Evolutionary conservation across 148 eudicot genomes (phyloP), one percentile per base, ranked within the genome.

Genomic region (Talinum fruticosum): DNA sequence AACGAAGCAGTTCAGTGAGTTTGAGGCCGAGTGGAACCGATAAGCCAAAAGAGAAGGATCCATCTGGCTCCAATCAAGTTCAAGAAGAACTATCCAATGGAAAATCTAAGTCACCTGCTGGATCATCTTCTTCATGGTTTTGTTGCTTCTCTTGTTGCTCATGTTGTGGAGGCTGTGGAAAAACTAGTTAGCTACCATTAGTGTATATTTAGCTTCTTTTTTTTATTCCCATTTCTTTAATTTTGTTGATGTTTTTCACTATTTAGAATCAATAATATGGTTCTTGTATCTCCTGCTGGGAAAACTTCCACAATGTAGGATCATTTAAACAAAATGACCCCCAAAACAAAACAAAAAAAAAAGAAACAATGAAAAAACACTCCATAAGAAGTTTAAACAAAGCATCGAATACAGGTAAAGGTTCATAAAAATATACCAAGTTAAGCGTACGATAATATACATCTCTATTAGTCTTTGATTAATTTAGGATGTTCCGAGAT

Each of bases 141-240:
- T 78, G 83, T 54, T 83, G 85, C 78, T 78, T 83, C 65, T 74
- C 82, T 71, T 83, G 89, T 59, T 84, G 92, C 78, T 70, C 82
- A 71, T 69, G 72, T 53, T 69, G 86, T 67, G 78, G 35, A 75
- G 66, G 72, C 66, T 23, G 14, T 15, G 1, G 53, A 21, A 71
- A 21, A 36, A 32, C 15, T 61, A 41, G 41, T 61, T 38, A 59
- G 33, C 66, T 41, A 71, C 29, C 73, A 73, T 66, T 73, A 79
- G 81, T 73, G 35, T 66, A 54, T 34, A 51, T 59, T 73, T 36
- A 21, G 66, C 37, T 14, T 6, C 13, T 41, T 41, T n/a, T n/a
- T 66, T 38, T 76, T 44, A 10, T 65, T 26, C 34, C 68, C 10
- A 15, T 44, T 44, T 61, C 15, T 34, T 54, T 28, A 1, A 4